phyloP scores from a whole-genome alignment of 768 basidiomycete species.

The Termitomyces sp. region DNA sequence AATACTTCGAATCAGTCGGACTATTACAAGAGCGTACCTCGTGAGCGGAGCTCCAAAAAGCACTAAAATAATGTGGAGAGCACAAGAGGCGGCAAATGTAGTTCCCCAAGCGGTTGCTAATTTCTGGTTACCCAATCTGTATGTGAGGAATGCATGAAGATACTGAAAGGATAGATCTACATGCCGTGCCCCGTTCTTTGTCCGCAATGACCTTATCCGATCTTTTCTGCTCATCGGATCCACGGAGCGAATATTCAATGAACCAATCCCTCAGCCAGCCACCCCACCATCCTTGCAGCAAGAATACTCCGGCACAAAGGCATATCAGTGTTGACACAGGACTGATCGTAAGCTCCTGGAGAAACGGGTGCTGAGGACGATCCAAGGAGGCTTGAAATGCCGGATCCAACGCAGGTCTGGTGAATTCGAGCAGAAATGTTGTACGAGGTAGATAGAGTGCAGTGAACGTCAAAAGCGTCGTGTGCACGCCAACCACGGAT shows the following conservation, averaged over 20 bases:
- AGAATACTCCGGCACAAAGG: slow-evolving; percentile 43
- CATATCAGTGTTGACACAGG: slow-evolving; percentile 55
- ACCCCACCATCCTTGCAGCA: slow-evolving; percentile 70
- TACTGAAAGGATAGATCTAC: slow-evolving; percentile 12
- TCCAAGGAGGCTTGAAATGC: slow-evolving; percentile 39
- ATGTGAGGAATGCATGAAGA: neutral
- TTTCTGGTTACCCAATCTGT: slow-evolving; percentile 30
- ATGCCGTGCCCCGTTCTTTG: slow-evolving; percentile 30
- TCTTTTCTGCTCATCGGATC: slow-evolving; percentile 35
- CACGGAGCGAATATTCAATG: slow-evolving; percentile 33
- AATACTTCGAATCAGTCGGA: slow-evolving; percentile 12
- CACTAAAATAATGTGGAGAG: slow-evolving; percentile 44
- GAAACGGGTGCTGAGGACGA: slow-evolving; percentile 65
- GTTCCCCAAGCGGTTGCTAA: slow-evolving; percentile 43
- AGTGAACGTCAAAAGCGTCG: slow-evolving; percentile 57
- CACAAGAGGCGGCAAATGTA: slow-evolving; percentile 43
- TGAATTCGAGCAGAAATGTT: slow-evolving; percentile 35
- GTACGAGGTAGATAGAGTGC: slow-evolving; percentile 69
- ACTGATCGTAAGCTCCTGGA: slow-evolving; percentile 57
- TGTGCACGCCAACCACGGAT: slow-evolving; percentile 63
- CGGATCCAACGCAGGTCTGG: slow-evolving; percentile 22
- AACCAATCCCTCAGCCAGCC: slow-evolving; percentile 59
- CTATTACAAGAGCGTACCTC: slow-evolving; percentile 31
- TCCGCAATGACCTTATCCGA: slow-evolving; percentile 35
- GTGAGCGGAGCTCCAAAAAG: slow-evolving; percentile 72